Conservation (phyloP, 2,329 filamentous ascomycete genomes). For the Colletotrichum phormii region DNA sequence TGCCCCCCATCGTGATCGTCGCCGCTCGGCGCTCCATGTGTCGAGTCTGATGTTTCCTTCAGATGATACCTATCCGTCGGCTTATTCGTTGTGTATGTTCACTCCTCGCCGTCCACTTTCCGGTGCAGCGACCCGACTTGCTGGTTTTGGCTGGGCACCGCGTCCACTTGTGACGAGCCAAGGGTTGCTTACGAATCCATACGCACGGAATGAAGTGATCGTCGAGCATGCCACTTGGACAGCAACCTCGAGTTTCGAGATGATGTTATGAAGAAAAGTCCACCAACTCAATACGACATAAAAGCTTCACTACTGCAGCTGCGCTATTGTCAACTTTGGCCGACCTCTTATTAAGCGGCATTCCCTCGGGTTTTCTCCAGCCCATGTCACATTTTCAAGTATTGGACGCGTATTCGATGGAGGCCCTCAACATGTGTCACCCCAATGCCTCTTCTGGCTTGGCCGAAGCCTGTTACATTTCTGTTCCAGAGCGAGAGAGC, state of each 20-base stretch:
- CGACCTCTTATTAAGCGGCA: not conserved
- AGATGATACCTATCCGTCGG: conserved; percentile 16
- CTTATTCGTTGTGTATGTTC: conserved; percentile 3
- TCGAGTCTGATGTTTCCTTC: conserved; percentile 23
- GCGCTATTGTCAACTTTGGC: not conserved
- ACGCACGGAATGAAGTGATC: not conserved
- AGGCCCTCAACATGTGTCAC: not conserved
- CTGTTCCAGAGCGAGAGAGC: not conserved
- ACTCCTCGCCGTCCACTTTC: conserved; percentile 16
- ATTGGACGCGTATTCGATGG: too few species aligned
- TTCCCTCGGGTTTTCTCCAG: not conserved
- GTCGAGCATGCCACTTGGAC: not conserved
- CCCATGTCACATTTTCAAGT: not conserved
- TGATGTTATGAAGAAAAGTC: not conserved
- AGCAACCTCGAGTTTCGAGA: not conserved
- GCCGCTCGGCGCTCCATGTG: conserved; percentile 6
- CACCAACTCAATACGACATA: not conserved
- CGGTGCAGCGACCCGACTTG: not conserved
- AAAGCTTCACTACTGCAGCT: not conserved
- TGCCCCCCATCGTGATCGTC: not conserved
- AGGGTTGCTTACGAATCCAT: not conserved
- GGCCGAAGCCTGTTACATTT: not conserved
- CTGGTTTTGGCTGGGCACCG: not conserved
- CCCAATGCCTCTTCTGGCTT: not conserved
- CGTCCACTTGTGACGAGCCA: not conserved